These are phyloP conservation scores for Psidium friedrichsthalianum DNA, from an alignment of 345 rosid genomes.

Conservation along the genomic window DNA sequence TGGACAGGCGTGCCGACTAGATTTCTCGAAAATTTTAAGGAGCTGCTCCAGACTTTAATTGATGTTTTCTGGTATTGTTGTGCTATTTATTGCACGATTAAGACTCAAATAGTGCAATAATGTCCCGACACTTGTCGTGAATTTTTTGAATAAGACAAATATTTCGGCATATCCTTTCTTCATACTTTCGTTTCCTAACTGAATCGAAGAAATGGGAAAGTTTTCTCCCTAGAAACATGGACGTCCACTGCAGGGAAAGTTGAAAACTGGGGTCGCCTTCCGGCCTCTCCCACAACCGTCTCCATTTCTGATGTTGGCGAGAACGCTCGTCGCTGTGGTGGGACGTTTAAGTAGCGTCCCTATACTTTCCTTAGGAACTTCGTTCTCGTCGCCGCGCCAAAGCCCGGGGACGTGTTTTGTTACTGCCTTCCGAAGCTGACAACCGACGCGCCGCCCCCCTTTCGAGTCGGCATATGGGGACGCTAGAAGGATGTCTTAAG, in stretches of 20 bases:
- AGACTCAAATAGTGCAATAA: too few species aligned
- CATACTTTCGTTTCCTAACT: neutral
- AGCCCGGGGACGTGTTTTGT: too few species aligned
- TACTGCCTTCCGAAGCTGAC: neutral
- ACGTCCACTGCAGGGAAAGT: rapidly evolving
- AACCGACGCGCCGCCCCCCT: neutral
- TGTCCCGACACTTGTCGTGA: too few species aligned
- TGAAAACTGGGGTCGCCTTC: neutral
- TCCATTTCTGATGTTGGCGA: neutral
- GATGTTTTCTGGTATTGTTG: too few species aligned
- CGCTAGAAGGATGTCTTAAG: neutral
- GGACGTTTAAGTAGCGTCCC: neutral
- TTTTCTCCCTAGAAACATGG: neutral
- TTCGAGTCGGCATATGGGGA: neutral
- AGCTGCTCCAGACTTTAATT: too few species aligned
- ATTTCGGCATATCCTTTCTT: neutral
- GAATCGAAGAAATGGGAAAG: neutral
- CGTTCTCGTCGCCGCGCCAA: neutral
- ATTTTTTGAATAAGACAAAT: too few species aligned
- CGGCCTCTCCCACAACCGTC: too few species aligned
- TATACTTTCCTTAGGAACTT: neutral
- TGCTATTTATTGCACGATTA: too few species aligned
- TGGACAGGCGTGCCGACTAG: too few species aligned
- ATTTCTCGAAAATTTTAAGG: too few species aligned
- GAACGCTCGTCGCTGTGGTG: neutral